A percentile compares a stretch with the other conserved stretches of the same genome.
phyloP scores from a whole-genome alignment of 768 basidiomycete species.

The Suillus subaureus region DNA sequence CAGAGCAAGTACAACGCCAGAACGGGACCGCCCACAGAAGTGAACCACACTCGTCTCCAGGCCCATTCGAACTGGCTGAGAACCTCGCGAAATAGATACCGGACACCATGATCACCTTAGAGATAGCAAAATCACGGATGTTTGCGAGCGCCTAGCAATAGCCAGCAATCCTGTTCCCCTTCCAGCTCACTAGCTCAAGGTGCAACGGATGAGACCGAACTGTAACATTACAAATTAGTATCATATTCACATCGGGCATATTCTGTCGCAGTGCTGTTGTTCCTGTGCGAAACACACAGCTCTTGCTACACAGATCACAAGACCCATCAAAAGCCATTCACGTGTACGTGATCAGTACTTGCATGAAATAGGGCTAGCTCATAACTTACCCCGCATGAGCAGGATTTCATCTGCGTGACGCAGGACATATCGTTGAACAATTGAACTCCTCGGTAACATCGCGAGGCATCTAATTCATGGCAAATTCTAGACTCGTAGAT shows the following conservation, averaged over 20 bases:
- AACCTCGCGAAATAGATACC: not conserved
- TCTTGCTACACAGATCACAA: not conserved
- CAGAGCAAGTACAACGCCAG: constrained; percentile 4
- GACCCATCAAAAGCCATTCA: not conserved
- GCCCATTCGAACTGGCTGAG: not conserved
- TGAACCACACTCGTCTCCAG: not conserved
- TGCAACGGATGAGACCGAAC: not conserved
- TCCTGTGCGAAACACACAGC: constrained; percentile 1
- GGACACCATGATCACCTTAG: not conserved
- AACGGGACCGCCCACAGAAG: not conserved
- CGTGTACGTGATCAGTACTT: not conserved
- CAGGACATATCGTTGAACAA: not conserved
- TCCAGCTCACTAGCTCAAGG: not conserved
- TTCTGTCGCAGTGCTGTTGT: not conserved
- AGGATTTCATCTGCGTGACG: not conserved
- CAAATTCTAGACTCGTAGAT: not conserved
- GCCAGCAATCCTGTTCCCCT: not conserved
- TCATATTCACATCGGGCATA: constrained; percentile 1
- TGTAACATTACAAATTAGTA: not conserved
- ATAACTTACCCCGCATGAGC: not conserved
- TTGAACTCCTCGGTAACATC: not conserved
- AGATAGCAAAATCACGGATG: constrained; percentile 5
- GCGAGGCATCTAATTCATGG: not conserved
- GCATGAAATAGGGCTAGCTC: not conserved
- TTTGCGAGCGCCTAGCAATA: not conserved